Conservation (phyloP, 1,284 basidiomycete genomes). For the Moesziomyces globuligerus region DNA sequence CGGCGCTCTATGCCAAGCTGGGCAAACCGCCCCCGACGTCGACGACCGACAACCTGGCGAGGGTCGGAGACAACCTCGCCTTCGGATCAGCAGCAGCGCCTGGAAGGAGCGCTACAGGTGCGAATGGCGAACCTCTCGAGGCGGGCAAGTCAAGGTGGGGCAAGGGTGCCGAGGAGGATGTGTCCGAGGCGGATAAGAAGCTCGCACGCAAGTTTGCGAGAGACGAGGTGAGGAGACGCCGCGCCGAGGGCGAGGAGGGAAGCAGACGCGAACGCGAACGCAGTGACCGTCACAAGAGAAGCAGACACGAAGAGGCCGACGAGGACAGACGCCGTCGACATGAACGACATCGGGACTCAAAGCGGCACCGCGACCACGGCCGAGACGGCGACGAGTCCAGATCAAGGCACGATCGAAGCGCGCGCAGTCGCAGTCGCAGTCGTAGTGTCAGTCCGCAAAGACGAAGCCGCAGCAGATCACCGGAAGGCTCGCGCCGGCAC, state of each 20-base stretch:
- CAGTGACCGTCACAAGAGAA: conserved; percentile 6
- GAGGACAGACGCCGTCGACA: conserved; percentile 11
- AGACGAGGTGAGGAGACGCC: conserved; percentile 32
- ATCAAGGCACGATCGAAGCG: conserved; percentile 7
- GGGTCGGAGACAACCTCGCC: conserved; percentile 35
- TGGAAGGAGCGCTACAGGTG: conserved; percentile 34
- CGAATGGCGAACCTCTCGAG: conserved; percentile 41
- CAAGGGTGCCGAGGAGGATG: conserved; percentile 11
- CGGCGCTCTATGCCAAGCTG: conserved; percentile 54
- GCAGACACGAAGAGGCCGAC: conserved; percentile 7
- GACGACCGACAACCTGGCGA: not conserved
- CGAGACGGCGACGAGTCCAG: conserved; percentile 10
- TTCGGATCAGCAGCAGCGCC: conserved; percentile 18
- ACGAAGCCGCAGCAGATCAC: conserved; percentile 28
- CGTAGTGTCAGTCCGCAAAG: not conserved
- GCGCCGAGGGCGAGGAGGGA: conserved; percentile 34
- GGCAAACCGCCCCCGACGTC: conserved; percentile 25
- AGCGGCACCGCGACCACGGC: conserved; percentile 9
- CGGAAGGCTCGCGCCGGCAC: conserved; percentile 8
- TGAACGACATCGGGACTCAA: conserved; percentile 5
- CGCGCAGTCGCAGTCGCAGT: conserved; percentile 5
- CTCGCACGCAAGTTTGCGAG: conserved; percentile 46
- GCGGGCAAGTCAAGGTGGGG: conserved; percentile 24
- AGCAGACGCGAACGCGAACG: conserved; percentile 10
- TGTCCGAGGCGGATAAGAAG: conserved; percentile 49